Evolutionary conservation across 2,329 filamentous ascomycete species (phyloP), one percentile per base, ranked within the genome.

Genomic region (Fusarium algeriense): DNA sequence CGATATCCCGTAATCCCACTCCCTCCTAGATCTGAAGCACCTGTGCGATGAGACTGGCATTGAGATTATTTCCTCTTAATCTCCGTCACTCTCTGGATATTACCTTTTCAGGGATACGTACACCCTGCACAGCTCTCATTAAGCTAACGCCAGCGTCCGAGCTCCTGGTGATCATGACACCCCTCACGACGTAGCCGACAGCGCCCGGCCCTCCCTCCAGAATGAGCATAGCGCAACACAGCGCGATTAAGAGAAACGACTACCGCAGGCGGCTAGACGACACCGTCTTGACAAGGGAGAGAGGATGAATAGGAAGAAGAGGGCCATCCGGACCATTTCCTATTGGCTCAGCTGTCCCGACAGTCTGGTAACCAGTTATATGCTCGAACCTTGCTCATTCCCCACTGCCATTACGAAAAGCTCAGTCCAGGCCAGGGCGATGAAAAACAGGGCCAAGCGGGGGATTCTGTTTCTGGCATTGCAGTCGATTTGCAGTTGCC

Each of bases 331-430:
- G 63, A 48, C 62, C 40, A 20, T 55, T 69, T 71, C 72, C 72
- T 64, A 67, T 74, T 74, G 72, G 72, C 49, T 69, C 69, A 60
- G 40, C 64, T 49, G 60, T 56, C 61, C 67, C 72, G 60, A 71
- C 50, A 69, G 67, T 30, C 26, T 8, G 72, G 72, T 60, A 62
- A 30, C 60, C 71, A 74, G 70, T 74, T 14, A 52, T 19, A 32
- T 10, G 28, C 9, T 30, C 17, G 15, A 3, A 60, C 66, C 71
- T 50, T 67, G 60, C 34, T 28, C 19, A 35, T 50, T 41, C 43
- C 17, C 48, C 57, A 53, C 63, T 59, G 49, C 53, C 43, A 48
- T 58, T 41, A 30, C 30, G 30, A 44, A 44, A 52, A 63, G 32
- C 41, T 49, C 34, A 63, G 48, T 11, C 30, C 41, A 48, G 53